Evolutionary conservation across 2,329 filamentous ascomycete species (phyloP), one percentile per base, ranked within the genome.

Genomic region (Microdochium nivale): DNA sequence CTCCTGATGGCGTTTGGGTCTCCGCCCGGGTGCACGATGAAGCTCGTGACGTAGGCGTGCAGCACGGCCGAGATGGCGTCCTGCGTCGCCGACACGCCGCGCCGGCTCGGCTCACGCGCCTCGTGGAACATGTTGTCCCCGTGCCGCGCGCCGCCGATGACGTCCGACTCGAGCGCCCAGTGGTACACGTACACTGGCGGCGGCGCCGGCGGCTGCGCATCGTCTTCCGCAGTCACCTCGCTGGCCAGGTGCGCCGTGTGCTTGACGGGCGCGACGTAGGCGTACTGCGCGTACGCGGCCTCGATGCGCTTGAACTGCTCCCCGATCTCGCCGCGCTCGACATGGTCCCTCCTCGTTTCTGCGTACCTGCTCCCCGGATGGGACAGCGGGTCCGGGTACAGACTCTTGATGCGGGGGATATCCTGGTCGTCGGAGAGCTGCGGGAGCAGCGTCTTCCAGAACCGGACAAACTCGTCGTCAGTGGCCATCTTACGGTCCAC

Each of bases 251-350:
- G 59, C 0, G 72, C 76, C 0, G 75, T 79, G 56, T 80, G 76
- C 0, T 74, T 68, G 0, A 77, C 76, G 0, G 78, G 77, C 0
- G 72, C 70, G 0, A 77, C 70, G 49, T 80, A 80, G 0, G 76
- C 77, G 49, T 78, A 81, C 53, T 80, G 73, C 0, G 70, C 76
- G 46, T 80, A 81, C 0, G 77, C 75, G 2, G 73, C 73, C 54
- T 79, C 77, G 2, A 78, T 66, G 2, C 77, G 76, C 52, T 76
- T 79, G 58, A 77, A 83, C 60, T 80, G 76, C 0, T 68, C 49
- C 0, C 78, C 78, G 1, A 80, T 44, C 40, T 44, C 66, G 1
- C 61, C 64, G 3, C 58, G 51, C 23, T 40, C 23, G 3, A 44
- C 40, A 13, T 13, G 23, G 16, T 11, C 3, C 14, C 40, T 16